Percentiles rank a stretch among this genome's conserved stretches.
Evolutionary conservation across 352 stramenopile genomes (phyloP).

Genomic region (Phytopythium cucurbitacearum): DNA sequence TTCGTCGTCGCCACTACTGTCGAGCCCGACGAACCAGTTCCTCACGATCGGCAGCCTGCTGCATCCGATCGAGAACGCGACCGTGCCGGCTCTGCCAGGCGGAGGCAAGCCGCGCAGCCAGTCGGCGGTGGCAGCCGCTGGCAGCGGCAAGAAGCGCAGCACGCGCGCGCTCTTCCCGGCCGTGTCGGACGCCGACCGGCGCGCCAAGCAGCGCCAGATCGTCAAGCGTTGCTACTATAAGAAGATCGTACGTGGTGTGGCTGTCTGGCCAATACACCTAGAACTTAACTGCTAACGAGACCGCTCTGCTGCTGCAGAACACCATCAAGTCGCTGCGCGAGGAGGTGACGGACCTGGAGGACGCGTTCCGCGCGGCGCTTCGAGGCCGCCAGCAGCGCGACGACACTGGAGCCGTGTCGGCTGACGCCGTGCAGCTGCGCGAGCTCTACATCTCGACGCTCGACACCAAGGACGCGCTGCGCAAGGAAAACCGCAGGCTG

Average conservation of each 20-base stretch:
- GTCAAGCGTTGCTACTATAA: constrained; percentile 78
- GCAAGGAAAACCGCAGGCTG: constrained; percentile 62
- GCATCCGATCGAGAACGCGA: constrained; percentile 12
- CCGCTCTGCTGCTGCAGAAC: constrained; percentile 31
- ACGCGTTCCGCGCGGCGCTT: constrained; percentile 32
- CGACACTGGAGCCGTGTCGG: constrained; percentile 10
- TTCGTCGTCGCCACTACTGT: constrained; percentile 15
- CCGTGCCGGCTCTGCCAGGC: background rate
- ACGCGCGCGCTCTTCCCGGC: constrained; percentile 39
- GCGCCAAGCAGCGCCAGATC: constrained; percentile 65
- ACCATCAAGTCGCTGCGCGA: constrained; percentile 61
- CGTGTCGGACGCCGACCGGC: constrained; percentile 44
- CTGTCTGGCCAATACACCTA: background rate
- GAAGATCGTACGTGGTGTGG: constrained; percentile 58
- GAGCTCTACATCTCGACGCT: constrained; percentile 40
- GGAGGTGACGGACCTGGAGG: constrained; percentile 35
- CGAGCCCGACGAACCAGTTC: constrained; percentile 11
- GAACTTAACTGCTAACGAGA: background rate
- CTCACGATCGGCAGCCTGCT: constrained; percentile 24
- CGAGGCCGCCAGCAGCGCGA: constrained; percentile 27
- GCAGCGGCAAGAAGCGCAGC: constrained; percentile 38
- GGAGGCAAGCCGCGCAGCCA: constrained; percentile 13
- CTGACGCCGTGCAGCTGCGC: constrained; percentile 19
- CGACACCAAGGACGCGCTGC: constrained; percentile 47
- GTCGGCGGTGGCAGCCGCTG: constrained; percentile 5